Evolutionary conservation across 169 alveolate species (phyloP).

Genomic region (Eimeria sp.): DNA sequence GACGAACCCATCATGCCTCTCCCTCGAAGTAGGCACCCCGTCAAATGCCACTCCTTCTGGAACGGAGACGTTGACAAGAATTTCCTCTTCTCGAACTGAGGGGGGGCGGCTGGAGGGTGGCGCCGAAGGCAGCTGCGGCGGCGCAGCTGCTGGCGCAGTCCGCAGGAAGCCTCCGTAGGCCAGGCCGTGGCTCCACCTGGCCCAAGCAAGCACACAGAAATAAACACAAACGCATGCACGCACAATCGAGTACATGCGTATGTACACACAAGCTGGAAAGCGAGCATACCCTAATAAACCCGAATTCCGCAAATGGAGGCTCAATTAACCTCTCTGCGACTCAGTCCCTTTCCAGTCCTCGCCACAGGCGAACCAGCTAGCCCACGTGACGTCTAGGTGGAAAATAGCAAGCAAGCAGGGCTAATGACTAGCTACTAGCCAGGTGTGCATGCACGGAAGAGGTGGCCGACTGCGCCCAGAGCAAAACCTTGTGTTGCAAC

Average conservation of each 20-base stretch:
- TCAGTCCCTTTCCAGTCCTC: no score
- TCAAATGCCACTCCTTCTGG: slow-evolving; percentile 8
- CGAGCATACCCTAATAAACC: background rate
- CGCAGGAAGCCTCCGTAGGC: slow-evolving; percentile 41
- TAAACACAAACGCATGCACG: background rate
- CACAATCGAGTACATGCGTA: background rate
- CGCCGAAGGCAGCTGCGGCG: background rate
- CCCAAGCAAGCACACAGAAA: background rate
- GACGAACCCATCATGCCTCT: slow-evolving; percentile 20
- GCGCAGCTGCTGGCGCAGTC: background rate
- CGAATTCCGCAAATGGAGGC: no score
- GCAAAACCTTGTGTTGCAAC: no score
- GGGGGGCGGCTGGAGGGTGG: slow-evolving; percentile 23
- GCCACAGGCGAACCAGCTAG: no score
- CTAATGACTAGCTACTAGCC: no score
- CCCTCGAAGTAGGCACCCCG: slow-evolving; percentile 8
- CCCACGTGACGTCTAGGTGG: no score
- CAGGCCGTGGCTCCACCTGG: slow-evolving; percentile 59
- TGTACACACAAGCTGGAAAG: background rate
- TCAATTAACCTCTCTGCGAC: no score
- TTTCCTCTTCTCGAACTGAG: background rate
- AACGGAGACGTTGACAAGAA: background rate
- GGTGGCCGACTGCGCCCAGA: no score
- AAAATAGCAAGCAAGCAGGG: no score
- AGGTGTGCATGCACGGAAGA: no score